A percentile compares a stretch with the other conserved stretches of the same genome.
Conservation (phyloP, 2,329 filamentous ascomycete genomes). For the Tolypocladium sp. region DNA sequence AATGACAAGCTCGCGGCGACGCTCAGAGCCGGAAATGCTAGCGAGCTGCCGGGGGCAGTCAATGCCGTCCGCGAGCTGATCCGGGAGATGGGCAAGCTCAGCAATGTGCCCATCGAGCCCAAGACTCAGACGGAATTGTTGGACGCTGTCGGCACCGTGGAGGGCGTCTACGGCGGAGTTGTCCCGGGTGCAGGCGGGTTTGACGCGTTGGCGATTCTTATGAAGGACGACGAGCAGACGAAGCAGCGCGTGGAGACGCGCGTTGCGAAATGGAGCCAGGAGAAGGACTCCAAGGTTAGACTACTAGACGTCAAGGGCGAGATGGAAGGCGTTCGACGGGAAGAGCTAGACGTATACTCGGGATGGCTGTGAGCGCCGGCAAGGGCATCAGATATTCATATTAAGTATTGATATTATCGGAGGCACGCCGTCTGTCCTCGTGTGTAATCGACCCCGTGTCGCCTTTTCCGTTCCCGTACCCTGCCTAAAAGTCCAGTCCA, state of each 20-base stretch:
- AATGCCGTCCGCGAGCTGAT: slow-evolving; percentile 51
- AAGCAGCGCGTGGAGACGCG: slow-evolving; percentile 50
- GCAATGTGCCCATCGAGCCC: slow-evolving; percentile 83
- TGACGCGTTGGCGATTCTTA: slow-evolving; percentile 76
- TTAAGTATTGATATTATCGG: neutral
- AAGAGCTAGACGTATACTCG: slow-evolving; percentile 33
- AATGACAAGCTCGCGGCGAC: slow-evolving; percentile 64
- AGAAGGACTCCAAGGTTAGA: slow-evolving; percentile 54
- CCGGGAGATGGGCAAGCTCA: slow-evolving; percentile 63
- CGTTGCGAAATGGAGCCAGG: slow-evolving; percentile 54
- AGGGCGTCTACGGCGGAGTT: slow-evolving; percentile 82
- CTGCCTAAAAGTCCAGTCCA: neutral
- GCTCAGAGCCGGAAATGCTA: slow-evolving; percentile 41
- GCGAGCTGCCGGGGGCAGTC: slow-evolving; percentile 36
- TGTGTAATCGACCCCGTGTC: neutral
- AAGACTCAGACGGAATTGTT: slow-evolving; percentile 74
- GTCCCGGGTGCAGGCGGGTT: slow-evolving; percentile 92
- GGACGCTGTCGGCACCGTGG: slow-evolving; percentile 61
- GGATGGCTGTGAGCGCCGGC: slow-evolving; percentile 28
- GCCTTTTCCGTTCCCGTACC: neutral
- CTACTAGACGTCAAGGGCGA: slow-evolving; percentile 63
- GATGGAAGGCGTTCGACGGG: slow-evolving; percentile 53
- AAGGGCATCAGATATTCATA: neutral
- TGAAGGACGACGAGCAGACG: slow-evolving; percentile 63
- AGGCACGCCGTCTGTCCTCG: neutral